Percentiles rank a stretch among this genome's conserved stretches.
These are phyloP conservation scores for Kazachstania psychrophila DNA, from an alignment of 805 yeast species.

Conservation along the genomic window DNA sequence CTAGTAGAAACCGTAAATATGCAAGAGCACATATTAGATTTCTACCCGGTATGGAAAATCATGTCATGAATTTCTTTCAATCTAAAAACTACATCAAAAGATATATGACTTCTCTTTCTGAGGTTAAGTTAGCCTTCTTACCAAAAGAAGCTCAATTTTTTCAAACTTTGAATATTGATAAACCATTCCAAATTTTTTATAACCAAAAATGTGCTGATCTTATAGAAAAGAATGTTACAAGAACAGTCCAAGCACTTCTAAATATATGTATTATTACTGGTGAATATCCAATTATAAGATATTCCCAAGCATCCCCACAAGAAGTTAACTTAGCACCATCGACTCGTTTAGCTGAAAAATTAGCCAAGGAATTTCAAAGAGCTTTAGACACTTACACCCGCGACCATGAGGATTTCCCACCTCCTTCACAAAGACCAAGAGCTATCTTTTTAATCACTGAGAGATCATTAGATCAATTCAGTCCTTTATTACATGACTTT, in stretches of 20 bases:
- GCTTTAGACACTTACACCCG: conserved; percentile 71
- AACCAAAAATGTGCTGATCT: conserved; percentile 54
- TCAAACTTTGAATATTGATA: conserved; percentile 46
- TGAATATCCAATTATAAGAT: conserved; percentile 81
- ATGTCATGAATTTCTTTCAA: conserved; percentile 25
- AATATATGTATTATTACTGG: conserved; percentile 70
- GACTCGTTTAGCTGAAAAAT: conserved; percentile 50
- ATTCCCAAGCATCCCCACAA: conserved; percentile 44
- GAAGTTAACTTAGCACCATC: conserved; percentile 43
- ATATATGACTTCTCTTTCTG: conserved; percentile 28
- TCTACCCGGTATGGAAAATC: conserved; percentile 45
- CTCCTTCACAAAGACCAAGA: conserved; percentile 49
- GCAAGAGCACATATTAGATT: conserved; percentile 65
- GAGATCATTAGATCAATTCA: conserved; percentile 70
- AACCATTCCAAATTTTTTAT: conserved; percentile 65
- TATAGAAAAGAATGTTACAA: conserved; percentile 47
- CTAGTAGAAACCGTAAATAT: conserved; percentile 59
- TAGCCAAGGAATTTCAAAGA: conserved; percentile 64
- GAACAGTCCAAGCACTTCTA: conserved; percentile 56
- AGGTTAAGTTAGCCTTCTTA: conserved; percentile 40
- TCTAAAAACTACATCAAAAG: conserved; percentile 25
- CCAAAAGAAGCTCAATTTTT: conserved; percentile 69
- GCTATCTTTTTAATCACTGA: conserved; percentile 71
- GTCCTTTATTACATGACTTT: conserved; percentile 84
- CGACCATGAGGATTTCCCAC: conserved; percentile 53